These are phyloP conservation scores for Pleurotus giganteus DNA, from an alignment of 768 basidiomycete genomes.

Conservation along the genomic window DNA sequence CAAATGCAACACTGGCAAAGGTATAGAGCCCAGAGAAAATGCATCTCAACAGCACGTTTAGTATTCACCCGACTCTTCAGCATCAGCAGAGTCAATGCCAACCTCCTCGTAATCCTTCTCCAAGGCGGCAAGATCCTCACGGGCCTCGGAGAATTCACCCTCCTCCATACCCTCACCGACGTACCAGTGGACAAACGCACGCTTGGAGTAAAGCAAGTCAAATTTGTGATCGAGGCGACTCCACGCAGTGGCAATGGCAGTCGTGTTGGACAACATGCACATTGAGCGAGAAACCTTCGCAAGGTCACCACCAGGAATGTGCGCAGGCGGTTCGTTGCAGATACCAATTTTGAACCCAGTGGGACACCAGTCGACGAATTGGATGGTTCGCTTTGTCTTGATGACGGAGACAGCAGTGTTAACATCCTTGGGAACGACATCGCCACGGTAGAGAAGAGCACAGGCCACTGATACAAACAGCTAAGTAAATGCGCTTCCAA, in stretches of 20 bases:
- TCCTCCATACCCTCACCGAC: constrained; percentile 99
- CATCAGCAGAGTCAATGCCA: constrained; percentile 73
- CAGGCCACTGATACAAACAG: constrained; percentile 68
- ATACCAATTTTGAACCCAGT: constrained; percentile 99
- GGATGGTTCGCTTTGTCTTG: constrained; percentile 97
- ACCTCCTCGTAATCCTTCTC: constrained; percentile 96
- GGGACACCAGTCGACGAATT: constrained; percentile 98
- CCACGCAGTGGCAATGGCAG: constrained; percentile 94
- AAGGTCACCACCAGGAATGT: constrained; percentile 91
- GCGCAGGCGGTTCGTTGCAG: constrained; percentile 94
- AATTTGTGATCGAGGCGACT: constrained; percentile 96
- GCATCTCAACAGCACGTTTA: constrained; percentile 23
- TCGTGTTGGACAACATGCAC: constrained; percentile 97
- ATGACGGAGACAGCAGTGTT: constrained; percentile 89
- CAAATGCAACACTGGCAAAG: neutral
- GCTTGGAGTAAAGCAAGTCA: constrained; percentile 96
- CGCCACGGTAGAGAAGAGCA: constrained; percentile 89
- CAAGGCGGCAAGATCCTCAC: constrained; percentile 96
- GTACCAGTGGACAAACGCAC: constrained; percentile 92
- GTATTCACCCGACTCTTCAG: constrained; percentile 61
- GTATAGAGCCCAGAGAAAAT: neutral
- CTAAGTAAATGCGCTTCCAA: constrained; percentile 11
- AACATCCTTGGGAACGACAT: constrained; percentile 96
- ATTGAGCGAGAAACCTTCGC: constrained; percentile 92
- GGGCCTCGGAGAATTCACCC: constrained; percentile 98